phyloP scores from a whole-genome alignment of 2,329 filamentous ascomycete genomes.

The Scytalidium sp. region DNA sequence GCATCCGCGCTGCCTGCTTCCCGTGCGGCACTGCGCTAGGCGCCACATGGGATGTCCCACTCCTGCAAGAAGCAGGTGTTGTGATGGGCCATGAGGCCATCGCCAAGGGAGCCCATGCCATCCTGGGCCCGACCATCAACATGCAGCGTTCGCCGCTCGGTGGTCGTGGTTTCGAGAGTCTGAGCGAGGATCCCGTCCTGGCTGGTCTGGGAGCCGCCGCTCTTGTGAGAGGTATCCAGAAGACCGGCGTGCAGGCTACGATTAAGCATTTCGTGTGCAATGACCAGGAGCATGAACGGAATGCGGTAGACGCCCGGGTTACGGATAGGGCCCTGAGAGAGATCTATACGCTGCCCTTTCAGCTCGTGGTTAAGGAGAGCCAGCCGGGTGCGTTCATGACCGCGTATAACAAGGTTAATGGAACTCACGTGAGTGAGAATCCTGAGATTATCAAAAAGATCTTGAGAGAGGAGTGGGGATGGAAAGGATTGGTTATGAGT shows the following conservation, averaged over 20 bases:
- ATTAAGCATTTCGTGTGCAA: slow-evolving; percentile 47
- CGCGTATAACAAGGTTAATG: slow-evolving; percentile 45
- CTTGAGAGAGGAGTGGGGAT: slow-evolving; percentile 42
- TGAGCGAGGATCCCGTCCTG: slow-evolving; percentile 45
- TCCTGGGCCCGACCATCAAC: slow-evolving; percentile 62
- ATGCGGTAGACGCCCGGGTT: slow-evolving; percentile 32
- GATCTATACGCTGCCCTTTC: slow-evolving; percentile 43
- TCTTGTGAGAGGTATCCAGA: slow-evolving; percentile 42
- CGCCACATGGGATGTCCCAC: slow-evolving; percentile 63
- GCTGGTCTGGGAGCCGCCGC: slow-evolving; percentile 40
- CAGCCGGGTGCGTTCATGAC: slow-evolving; percentile 44
- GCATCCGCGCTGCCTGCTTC: slow-evolving; percentile 42
- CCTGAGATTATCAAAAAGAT: slow-evolving; percentile 35
- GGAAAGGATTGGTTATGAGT: slow-evolving; percentile 43
- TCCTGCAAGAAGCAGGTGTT: slow-evolving; percentile 60
- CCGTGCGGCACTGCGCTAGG: slow-evolving; percentile 46
- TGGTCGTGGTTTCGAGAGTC: slow-evolving; percentile 46
- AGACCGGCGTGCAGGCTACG: slow-evolving; percentile 39
- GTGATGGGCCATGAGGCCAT: slow-evolving; percentile 66
- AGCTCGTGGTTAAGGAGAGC: slow-evolving; percentile 40
- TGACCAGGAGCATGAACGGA: slow-evolving; percentile 37
- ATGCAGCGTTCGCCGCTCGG: slow-evolving; percentile 46
- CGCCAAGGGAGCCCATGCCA: slow-evolving; percentile 68
- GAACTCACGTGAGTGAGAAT: slow-evolving; percentile 40
- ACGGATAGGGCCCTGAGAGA: slow-evolving; percentile 37